phyloP scores from a whole-genome alignment of 192 early-diverging fungal genomes.

The Mortierella antarctica region DNA sequence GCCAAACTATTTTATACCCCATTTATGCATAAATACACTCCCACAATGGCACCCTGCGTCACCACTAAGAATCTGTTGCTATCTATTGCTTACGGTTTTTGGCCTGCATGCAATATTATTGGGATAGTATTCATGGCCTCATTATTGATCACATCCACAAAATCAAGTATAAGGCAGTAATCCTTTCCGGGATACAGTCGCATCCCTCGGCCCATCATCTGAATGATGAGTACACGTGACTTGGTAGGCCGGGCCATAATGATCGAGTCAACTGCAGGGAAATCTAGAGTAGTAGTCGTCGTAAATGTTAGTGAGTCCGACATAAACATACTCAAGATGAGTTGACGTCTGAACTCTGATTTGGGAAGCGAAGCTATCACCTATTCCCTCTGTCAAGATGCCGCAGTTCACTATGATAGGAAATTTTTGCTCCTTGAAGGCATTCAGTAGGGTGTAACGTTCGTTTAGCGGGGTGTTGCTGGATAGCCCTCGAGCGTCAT shows the following conservation, averaged over 20 bases:
- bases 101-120: too few relatives aligned
- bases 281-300: conserved; percentile 62
- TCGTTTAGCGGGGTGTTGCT: conserved; percentile 59
- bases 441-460: conserved; percentile 63
- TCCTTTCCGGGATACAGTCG: conserved; percentile 66
- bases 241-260: conserved; percentile 85
- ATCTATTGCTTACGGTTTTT: too few relatives aligned
- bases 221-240: conserved; percentile 81
- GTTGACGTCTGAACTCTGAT: too few relatives aligned
- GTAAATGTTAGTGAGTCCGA: too few relatives aligned
- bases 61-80: too few relatives aligned
- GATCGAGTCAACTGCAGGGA: conserved; percentile 88
- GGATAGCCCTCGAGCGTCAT: conserved; percentile 62
- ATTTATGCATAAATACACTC: too few relatives aligned
- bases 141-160: conserved; percentile 68
- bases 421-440: conserved; percentile 64
- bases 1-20: too few relatives aligned
- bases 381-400: conserved; percentile 67
- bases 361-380: conserved; percentile 16
- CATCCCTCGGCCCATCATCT: conserved; percentile 95
- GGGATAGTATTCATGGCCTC: too few relatives aligned
- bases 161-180: conserved; percentile 84
- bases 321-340: too few relatives aligned
- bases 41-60: too few relatives aligned
- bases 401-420: conserved; percentile 89